Base-by-base conservation (phyloP, 2,329 filamentous ascomycete genomes). In the Atkinsonella texensis region DNA sequence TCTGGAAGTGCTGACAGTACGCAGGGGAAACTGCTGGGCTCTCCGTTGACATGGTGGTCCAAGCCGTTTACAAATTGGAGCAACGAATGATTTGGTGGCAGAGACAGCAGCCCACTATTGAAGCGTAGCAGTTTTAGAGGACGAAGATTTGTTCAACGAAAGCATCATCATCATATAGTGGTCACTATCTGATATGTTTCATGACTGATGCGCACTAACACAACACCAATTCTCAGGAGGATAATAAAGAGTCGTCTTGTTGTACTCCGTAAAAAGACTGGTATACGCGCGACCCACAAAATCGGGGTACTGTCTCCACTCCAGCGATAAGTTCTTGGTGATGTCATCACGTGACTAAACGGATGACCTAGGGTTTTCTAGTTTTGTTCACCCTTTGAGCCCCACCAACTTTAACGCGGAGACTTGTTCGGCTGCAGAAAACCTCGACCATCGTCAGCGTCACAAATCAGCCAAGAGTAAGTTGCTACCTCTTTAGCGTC, bases 381-480 rank as follows among this genome's bases (percentile, higher is more conserved):
- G 57, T 57, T 53, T 57, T 57, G 53, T 57, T 61, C 58, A 57
- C 59, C 62, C 58, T 58, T 60, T 55, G 46, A 58, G 65, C 69
- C 69, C 70, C 70, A 72, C 69, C 68, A 71, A 70, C 68, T 68
- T 71, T 69, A 62, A 28, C 63, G 57, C 63, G 63, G 66, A 65
- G 65, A 64, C 61, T 61, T 60, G 62, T 55, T 60, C 50, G 49
- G 17, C 38, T 18, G 61, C 63, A 59, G 57, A 58, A 64, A 68
- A 60, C 64, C 64, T 66, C 64, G n/a, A 40, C 66, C 66, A 69
- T 70, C 63, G 66, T 66, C 65, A 71, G 66, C 62, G 68, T 73
- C 72, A 70, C 69, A 69, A 72, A 70, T 70, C 71, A 69, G 72
- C 70, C 72, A 81, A 74, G 69, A 81, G 78, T 81, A 71, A 76